Base-by-base conservation (phyloP, 805 yeast species). In the Priceomyces castillae region DNA sequence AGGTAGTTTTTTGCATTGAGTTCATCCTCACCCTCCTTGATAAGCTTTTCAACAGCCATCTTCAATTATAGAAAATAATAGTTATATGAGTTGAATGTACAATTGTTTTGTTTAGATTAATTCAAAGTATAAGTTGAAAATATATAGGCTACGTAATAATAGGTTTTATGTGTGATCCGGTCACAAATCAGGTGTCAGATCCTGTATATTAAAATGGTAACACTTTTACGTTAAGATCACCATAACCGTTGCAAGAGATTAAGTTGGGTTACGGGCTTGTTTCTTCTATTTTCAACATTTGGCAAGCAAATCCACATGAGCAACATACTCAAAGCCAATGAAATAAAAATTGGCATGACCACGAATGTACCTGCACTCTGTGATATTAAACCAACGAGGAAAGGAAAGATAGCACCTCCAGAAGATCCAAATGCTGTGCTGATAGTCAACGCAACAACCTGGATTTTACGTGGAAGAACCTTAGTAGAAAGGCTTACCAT, bases 321-420 rank as follows among this genome's bases (percentile, higher is more conserved):
- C 11, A 64, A 33, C 62, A 74, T 69, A 3, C 52, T 42, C 1
- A 52, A 41, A 42, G 68, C 67, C 28, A 74, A 57, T 0, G 58
- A 66, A 9, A 77, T 55, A 41, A 73, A 66, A 17, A 73, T 59
- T 3, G 83, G 82, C 59, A 76, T 67, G 25, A 78, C 71, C 2
- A 76, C 77, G 48, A 48, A 77, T 0, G 81, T 67, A 2, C 81
- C 80, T 3, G 54, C 56, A 38, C 45, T 58, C 52, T 77, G 73
- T 3, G 78, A 65, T 14, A 75, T 59, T 40, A 78, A 55, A 30
- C 83, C 83, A 12, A 77, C 75, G 12, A 76, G 37, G 49, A 78
- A 77, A 20, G 82, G 82, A 44, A 76, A 67, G 3, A 77, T 52
- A 2, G 81, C 79, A n/a, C 82, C 83, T 14, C 83, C 83, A 16